Evolutionary conservation across 768 basidiomycete genomes (phyloP), one percentile per base, ranked within the genome.

Genomic region (Daedaleopsis nitida): DNA sequence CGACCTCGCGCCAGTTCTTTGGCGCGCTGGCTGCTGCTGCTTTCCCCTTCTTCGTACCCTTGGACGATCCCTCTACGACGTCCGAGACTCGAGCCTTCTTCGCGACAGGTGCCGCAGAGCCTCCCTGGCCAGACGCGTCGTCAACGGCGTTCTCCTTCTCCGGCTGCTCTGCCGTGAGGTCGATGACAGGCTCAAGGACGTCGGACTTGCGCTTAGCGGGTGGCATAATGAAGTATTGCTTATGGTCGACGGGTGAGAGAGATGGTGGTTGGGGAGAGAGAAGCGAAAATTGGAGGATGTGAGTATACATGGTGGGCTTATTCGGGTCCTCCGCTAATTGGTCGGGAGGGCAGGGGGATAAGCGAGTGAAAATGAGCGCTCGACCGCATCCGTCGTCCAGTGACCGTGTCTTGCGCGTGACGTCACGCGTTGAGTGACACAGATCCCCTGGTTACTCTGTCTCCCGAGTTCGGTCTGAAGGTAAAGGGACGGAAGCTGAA

Each of bases 161-260:
- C 10, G 55, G 48, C 56, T 58, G 58, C 17, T 62, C 35, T 34
- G 55, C 66, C 14, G 61, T 57, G 38, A 54, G 52, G 12, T 60
- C 59, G 21, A 38, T 19, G 21, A 24, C 55, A 14, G 55, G 55
- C 37, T 67, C 66, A 21, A 66, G 67, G 59, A 49, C 69, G 47
- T 66, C 67, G 3, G 77, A 78, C 66, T 81, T 81, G 73, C 79
- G 78, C 62, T 82, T 81, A 23, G 74, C 66, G 8, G 76, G 68
- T 76, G 79, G 80, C 16, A 7, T 54, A 13, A 17, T 34, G 23
- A 19, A 52, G 34, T 37, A 35, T 10, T n/a, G 21, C 7, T 39
- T 11, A 10, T 35, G n/a, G 52, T n/a, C 32, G 23, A 38, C 13
- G 14, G 14, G 52, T 23, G 17, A 43, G 8, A 43, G 8, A 13